Conservation (phyloP, 768 basidiomycete species). For the Krasilnikovozyma curviuscula region DNA sequence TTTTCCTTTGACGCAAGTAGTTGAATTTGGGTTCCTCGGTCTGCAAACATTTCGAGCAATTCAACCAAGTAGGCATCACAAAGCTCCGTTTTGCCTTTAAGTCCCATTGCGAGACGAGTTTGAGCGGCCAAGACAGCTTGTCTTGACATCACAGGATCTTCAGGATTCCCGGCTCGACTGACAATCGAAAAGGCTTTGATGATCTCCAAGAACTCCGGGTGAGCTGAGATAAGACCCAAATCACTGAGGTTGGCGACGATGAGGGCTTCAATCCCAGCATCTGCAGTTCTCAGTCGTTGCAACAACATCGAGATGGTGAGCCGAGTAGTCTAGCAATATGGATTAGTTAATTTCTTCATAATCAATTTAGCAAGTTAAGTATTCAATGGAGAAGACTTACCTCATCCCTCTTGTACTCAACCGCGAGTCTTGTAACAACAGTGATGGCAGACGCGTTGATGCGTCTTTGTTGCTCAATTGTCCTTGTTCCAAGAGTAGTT, state of each 20-base stretch:
- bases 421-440: constrained; percentile 65
- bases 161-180: constrained; percentile 67
- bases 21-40: constrained; percentile 80
- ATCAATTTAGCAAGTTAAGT: neutral
- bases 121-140: constrained; percentile 87
- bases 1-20: constrained; percentile 36
- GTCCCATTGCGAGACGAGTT: constrained; percentile 65
- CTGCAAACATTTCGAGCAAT: constrained; percentile 62
- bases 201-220: constrained; percentile 60
- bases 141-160: constrained; percentile 71
- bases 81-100: constrained; percentile 52
- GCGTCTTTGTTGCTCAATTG: constrained; percentile 51
- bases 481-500: constrained; percentile 9
- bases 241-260: constrained; percentile 84
- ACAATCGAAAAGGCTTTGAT: constrained; percentile 65
- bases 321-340: constrained; percentile 44
- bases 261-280: constrained; percentile 72
- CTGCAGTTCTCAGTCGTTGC: constrained; percentile 64
- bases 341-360: neutral
- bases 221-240: constrained; percentile 58
- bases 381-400: constrained; percentile 27
- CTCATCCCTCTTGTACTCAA: constrained; percentile 73
- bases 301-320: constrained; percentile 82
- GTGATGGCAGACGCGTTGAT: constrained; percentile 81
- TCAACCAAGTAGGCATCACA: constrained; percentile 67